These are phyloP conservation scores for Neurospora africana DNA, from an alignment of 495 filamentous ascomycete species.

Conservation along the genomic window DNA sequence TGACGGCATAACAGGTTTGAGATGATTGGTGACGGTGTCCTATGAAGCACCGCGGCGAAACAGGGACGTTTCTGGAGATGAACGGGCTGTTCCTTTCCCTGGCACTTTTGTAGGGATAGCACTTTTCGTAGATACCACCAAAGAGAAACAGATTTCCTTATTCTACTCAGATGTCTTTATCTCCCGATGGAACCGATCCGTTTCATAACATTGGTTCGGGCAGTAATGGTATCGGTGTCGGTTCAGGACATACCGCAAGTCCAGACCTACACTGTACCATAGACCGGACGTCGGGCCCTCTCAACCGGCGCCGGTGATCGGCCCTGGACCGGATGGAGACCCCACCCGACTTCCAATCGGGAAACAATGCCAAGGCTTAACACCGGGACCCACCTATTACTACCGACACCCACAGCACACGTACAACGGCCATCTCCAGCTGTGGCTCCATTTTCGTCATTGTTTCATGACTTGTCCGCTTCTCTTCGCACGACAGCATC, in stretches of 20 bases:
- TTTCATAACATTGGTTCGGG: background rate
- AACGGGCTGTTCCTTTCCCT: background rate
- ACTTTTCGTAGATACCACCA: background rate
- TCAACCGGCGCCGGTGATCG: background rate
- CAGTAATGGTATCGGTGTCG: background rate
- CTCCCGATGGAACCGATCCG: background rate
- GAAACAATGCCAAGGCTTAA: background rate
- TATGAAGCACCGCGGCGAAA: background rate
- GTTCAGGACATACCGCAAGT: background rate
- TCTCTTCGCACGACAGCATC: background rate
- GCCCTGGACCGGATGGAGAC: background rate
- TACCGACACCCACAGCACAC: background rate
- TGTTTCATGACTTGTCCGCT: background rate
- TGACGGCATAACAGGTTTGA: background rate
- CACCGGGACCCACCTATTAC: background rate
- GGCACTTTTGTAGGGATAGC: background rate
- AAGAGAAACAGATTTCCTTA: background rate
- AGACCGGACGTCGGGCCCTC: background rate
- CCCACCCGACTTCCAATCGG: background rate
- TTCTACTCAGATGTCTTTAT: background rate
- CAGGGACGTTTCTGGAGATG: background rate
- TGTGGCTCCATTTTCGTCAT: background rate
- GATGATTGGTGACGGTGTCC: background rate
- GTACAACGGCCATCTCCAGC: background rate
- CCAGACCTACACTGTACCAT: background rate